Conservation (phyloP, 2,329 filamentous ascomycete genomes). For the Aspergillus sergii region DNA sequence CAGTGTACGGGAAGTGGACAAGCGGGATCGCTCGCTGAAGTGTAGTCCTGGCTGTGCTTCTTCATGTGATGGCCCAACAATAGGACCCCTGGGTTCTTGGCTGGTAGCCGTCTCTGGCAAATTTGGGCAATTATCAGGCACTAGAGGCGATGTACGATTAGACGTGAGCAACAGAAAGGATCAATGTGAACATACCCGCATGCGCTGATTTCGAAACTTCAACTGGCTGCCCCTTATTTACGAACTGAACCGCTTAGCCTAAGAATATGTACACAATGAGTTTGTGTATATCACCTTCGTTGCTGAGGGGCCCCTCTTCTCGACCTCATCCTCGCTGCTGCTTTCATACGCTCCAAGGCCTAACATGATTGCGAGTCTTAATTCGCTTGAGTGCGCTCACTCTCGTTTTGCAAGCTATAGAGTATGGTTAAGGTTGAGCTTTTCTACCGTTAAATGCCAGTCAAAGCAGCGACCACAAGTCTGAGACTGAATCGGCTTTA, state of each 20-base stretch:
- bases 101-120: slow-evolving; percentile 5
- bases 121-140: slow-evolving; percentile 1
- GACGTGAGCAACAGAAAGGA: background rate
- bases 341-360: slow-evolving; percentile 48
- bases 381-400: background rate
- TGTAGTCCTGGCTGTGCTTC: slow-evolving; percentile 20
- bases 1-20: slow-evolving; percentile 51
- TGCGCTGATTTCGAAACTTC: slow-evolving; percentile 1
- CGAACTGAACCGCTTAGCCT: slow-evolving; percentile 17
- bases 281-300: slow-evolving; percentile 25
- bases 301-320: slow-evolving; percentile 16
- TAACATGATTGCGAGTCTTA: slow-evolving; percentile 35
- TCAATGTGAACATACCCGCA: slow-evolving; percentile 12
- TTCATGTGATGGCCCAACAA: slow-evolving; percentile 41
- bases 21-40: slow-evolving; percentile 38
- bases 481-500: background rate
- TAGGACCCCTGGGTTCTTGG: slow-evolving; percentile 29
- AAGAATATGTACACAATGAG: background rate
- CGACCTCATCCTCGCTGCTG: slow-evolving; percentile 48
- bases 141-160: slow-evolving; percentile 5
- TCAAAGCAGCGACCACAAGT: background rate
- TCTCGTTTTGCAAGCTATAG: background rate
- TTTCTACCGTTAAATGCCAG: background rate
- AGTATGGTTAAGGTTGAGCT: slow-evolving; percentile 3
- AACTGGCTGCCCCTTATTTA: slow-evolving; percentile 7